These are phyloP conservation scores for Lactifluus hygrophoroides DNA, from an alignment of 768 basidiomycete species.

Conservation along the genomic window DNA sequence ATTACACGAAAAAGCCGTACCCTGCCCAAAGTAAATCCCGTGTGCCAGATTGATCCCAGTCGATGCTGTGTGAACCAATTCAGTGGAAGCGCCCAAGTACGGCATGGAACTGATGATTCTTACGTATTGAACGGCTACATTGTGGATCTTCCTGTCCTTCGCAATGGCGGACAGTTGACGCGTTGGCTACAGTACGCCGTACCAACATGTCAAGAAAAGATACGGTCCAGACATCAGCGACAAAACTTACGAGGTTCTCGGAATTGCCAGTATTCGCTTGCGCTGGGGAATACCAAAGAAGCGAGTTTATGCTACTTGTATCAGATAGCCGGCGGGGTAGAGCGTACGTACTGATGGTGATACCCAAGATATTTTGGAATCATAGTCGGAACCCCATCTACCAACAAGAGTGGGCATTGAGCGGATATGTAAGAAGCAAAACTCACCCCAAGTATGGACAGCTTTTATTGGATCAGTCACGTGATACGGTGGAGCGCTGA, in stretches of 20 bases:
- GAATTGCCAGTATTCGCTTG: constrained; percentile 42
- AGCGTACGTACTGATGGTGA: constrained; percentile 33
- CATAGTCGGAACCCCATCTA: constrained; percentile 47
- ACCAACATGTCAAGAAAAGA: neutral
- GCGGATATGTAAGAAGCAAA: neutral
- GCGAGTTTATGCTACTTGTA: neutral
- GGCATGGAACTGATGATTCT: constrained; percentile 9
- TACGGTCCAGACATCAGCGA: neutral
- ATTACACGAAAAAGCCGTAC: constrained; percentile 23
- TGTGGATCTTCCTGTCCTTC: constrained; percentile 37
- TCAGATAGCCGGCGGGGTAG: neutral
- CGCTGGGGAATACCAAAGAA: constrained; percentile 20
- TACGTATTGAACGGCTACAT: constrained; percentile 43
- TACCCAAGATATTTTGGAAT: constrained; percentile 39
- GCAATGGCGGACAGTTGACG: constrained; percentile 35
- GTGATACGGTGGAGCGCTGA: neutral
- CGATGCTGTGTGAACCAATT: constrained; percentile 28
- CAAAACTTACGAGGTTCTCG: constrained; percentile 30
- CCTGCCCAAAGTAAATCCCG: constrained; percentile 37
- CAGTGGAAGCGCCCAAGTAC: neutral
- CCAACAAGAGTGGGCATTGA: neutral
- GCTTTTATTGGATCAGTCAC: constrained; percentile 22
- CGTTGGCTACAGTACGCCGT: constrained; percentile 13
- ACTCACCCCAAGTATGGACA: constrained; percentile 37
- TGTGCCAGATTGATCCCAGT: constrained; percentile 42